Evolutionary conservation across 306 rosid species (phyloP).

Genomic region (Lathyrus sativus): DNA sequence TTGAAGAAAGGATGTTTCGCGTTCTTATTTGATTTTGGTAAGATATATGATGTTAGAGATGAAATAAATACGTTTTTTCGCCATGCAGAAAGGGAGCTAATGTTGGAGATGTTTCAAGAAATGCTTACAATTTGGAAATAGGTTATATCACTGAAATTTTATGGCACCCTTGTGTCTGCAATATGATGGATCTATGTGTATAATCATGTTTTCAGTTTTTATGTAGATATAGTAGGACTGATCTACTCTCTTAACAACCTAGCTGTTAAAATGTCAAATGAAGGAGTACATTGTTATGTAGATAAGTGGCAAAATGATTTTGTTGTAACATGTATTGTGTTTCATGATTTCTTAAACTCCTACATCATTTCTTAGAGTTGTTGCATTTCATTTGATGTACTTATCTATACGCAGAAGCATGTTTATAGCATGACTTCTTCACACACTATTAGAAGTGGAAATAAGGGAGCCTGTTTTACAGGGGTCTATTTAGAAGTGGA

Average conservation of each 20-base stretch:
- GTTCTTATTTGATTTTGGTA: conserved; percentile 76
- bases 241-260: conserved; percentile 1
- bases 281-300: conserved; percentile 3
- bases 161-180: neutral
- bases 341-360: neutral
- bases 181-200: conserved; percentile 29
- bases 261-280: neutral
- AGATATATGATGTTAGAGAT: conserved; percentile 66
- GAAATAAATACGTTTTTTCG: conserved; percentile 56
- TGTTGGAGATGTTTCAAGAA: conserved; percentile 77
- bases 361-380: neutral
- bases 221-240: conserved; percentile 1
- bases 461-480: too few species aligned
- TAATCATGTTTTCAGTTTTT: conserved; percentile 13
- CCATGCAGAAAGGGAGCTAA: conserved; percentile 65
- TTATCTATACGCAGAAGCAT: neutral
- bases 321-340: neutral
- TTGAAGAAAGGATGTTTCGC: conserved; percentile 72
- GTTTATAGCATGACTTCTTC: too few species aligned
- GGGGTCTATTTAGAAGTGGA: too few species aligned
- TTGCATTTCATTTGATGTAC: neutral
- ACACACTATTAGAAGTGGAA: too few species aligned
- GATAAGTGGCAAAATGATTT: conserved; percentile 21
- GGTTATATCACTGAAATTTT: conserved; percentile 19
- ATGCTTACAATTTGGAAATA: conserved; percentile 68